These are phyloP conservation scores for Aspergillus pseudoviridinutans DNA, from an alignment of 2,329 filamentous ascomycete genomes.

Conservation along the genomic window DNA sequence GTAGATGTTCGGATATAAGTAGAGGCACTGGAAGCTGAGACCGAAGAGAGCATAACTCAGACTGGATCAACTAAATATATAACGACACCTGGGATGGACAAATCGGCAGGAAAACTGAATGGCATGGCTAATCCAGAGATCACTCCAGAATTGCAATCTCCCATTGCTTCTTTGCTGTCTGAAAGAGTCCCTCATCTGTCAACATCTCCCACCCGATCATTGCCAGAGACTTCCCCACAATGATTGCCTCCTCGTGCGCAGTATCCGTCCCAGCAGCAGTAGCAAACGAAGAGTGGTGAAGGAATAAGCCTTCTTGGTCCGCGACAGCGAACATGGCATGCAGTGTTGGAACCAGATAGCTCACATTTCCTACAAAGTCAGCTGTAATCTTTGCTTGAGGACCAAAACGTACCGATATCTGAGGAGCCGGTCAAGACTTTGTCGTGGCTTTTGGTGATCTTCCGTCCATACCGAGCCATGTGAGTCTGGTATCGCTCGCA, in stretches of 20 bases:
- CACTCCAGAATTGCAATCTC: constrained; percentile 18
- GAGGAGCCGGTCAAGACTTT: constrained; percentile 43
- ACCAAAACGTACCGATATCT: constrained; percentile 38
- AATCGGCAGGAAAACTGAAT: too few relatives aligned
- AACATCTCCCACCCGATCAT: constrained; percentile 32
- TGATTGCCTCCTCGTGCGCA: constrained; percentile 42
- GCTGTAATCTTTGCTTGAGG: neutral
- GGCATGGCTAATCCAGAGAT: neutral
- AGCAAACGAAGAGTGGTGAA: constrained; percentile 43
- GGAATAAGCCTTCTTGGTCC: constrained; percentile 29
- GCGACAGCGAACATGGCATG: constrained; percentile 49
- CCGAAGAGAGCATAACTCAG: neutral
- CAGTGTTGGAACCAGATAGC: constrained; percentile 45
- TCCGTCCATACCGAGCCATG: constrained; percentile 41
- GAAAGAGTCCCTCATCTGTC: constrained; percentile 21
- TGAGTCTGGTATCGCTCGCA: constrained; percentile 43
- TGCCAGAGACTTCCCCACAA: constrained; percentile 46
- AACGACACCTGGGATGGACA: too few relatives aligned
- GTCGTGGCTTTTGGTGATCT: constrained; percentile 34
- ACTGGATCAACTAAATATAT: too few relatives aligned
- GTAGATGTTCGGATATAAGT: neutral
- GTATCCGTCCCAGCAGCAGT: constrained; percentile 41
- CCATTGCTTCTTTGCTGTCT: constrained; percentile 24
- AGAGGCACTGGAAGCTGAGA: neutral
- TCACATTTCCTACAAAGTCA: constrained; percentile 45